Evolutionary conservation across 164 flowering plant species (phyloP).

Genomic region (Berberis thunbergii): DNA sequence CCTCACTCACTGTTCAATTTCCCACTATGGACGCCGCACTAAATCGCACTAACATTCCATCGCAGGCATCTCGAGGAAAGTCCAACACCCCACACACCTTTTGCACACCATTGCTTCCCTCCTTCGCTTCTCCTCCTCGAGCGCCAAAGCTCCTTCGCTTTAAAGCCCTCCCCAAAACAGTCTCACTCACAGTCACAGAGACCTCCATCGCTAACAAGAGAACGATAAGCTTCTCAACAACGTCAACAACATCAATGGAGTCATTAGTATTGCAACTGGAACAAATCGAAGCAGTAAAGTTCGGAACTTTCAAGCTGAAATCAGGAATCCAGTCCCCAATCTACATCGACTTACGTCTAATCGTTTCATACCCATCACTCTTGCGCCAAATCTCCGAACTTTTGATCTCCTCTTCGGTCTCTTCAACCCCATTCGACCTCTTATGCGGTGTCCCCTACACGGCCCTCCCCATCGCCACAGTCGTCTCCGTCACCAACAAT

Average conservation of each 20-base stretch:
- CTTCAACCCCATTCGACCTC: constrained; percentile 47
- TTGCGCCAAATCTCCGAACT: constrained; percentile 58
- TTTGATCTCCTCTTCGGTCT: constrained; percentile 46
- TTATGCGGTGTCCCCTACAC: constrained; percentile 96
- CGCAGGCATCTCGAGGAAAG: no score
- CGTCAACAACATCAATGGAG: constrained; percentile 38
- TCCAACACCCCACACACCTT: no score
- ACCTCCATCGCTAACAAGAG: no score
- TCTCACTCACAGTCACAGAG: no score
- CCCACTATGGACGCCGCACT: no score
- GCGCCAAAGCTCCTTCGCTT: no score
- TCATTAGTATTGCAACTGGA: constrained; percentile 73
- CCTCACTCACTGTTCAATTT: no score
- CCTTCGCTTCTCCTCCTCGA: no score
- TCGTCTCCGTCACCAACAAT: constrained; percentile 41
- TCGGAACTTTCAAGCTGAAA: constrained; percentile 87
- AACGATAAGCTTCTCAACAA: no score
- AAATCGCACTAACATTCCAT: no score
- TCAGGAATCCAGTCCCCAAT: constrained; percentile 89
- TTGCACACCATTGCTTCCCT: no score
- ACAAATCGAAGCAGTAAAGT: constrained; percentile 85
- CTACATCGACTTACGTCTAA: constrained; percentile 93
- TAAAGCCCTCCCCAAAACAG: no score
- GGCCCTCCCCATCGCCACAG: constrained; percentile 91
- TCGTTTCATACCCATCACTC: constrained; percentile 88